Base-by-base conservation (phyloP, 1,284 basidiomycete genomes). In the Sporisorium sorghi region DNA sequence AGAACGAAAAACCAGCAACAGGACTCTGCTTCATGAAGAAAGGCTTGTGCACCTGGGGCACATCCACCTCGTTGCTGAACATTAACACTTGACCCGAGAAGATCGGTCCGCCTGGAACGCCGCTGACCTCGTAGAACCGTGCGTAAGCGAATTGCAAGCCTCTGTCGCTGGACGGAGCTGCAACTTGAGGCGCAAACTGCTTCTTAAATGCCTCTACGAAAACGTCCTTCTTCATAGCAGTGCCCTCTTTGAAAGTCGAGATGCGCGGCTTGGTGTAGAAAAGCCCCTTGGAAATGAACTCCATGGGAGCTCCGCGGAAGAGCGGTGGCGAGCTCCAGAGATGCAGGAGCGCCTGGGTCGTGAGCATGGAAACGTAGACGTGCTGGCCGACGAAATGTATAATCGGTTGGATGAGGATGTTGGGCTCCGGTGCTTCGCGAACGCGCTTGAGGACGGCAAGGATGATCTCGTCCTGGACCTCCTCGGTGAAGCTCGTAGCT, bases 31-130 rank as follows among this genome's bases (percentile, higher is more conserved):
- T 24, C 15, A 56, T 17, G 32, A 56, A 56, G 54, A 47, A 56
- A 2, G 54, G 54, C 43, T 33, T 56, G 43, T 47, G 30, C 2
- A 28, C 14, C 42, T 37, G 15, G 3, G 30, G 30, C 35, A 33
- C 19, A n/a, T 56, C 54, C 1, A 56, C 8, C 44, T 35, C 54
- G 33, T 56, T 47, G 23, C 54, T 56, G 17, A 56, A 37, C 43
- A 56, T 37, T 15, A 46, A n/a, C 3, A 56, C 42, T 28, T 56
- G 30, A 47, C 44, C 54, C 4, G 54, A 21, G 32, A 56, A 56
- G 23, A 56, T 24, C 5, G 54, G 43, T 17, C 43, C 54, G 15
- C 43, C 54, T 4, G 54, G 44, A 1, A 56, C 15, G 5, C 32
- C 33, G 28, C 19, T 47, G 23, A 56, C 32, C 24, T 56, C 42